Conservation (phyloP, 2,329 filamentous ascomycete species). For the Cordyceps militaris region DNA sequence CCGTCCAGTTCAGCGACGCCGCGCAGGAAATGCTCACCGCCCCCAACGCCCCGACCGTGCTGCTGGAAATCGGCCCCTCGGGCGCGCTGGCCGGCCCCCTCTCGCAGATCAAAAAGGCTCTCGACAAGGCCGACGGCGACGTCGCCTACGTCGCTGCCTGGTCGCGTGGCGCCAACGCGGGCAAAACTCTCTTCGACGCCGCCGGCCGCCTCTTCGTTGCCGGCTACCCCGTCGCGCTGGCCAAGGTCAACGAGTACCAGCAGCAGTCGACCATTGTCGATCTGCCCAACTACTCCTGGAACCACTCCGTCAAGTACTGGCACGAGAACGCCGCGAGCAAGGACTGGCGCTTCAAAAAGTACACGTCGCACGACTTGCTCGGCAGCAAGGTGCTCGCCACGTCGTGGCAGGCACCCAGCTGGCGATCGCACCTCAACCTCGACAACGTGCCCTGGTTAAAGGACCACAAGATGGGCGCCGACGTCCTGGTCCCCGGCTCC, state of each 20-base stretch:
- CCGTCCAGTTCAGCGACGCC: conserved; percentile 12
- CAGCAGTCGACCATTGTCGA: conserved; percentile 13
- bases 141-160: conserved; percentile 1
- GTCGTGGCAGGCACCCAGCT: conserved; percentile 27
- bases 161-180: neutral
- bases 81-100: conserved; percentile 1
- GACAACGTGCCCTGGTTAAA: conserved; percentile 36
- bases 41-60: neutral
- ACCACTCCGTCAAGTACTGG: conserved; percentile 17
- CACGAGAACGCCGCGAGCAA: conserved; percentile 18
- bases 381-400: conserved; percentile 24
- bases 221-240: conserved; percentile 11
- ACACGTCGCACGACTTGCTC: conserved; percentile 24
- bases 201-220: neutral
- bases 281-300: conserved; percentile 23
- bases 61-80: conserved; percentile 1
- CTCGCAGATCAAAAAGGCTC: conserved; percentile 12
- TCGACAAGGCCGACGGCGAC: neutral
- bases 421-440: conserved; percentile 32
- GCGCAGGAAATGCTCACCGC: conserved; percentile 7
- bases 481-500: conserved; percentile 36
- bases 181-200: neutral
- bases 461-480: conserved; percentile 34
- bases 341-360: conserved; percentile 19
- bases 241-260: conserved; percentile 1